Conservation (phyloP, 2,329 filamentous ascomycete genomes). For the Raffaelea ambrosiae region DNA sequence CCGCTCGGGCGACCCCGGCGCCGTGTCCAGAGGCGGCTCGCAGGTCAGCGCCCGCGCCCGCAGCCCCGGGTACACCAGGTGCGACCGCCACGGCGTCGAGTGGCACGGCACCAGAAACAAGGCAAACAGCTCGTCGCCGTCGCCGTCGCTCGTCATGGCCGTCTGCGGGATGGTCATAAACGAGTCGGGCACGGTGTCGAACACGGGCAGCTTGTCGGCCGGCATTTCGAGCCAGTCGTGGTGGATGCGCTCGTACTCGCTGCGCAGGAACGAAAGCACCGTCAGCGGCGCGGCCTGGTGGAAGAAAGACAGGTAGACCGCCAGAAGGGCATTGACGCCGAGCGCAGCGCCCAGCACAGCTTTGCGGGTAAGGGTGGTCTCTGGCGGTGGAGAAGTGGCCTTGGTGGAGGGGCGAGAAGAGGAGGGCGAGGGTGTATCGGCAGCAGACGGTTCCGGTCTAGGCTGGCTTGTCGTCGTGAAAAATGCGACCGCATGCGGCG, state of each 20-base stretch:
- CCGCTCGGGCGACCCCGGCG: conserved; percentile 51
- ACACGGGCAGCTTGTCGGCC: conserved; percentile 22
- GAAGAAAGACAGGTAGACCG: conserved; percentile 63
- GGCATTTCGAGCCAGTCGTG: conserved; percentile 27
- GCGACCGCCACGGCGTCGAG: conserved; percentile 88
- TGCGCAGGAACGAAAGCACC: conserved; percentile 68
- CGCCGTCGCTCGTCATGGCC: conserved; percentile 6
- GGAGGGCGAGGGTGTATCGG: too few relatives aligned
- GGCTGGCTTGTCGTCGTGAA: conserved; percentile 38
- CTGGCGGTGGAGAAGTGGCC: too few relatives aligned
- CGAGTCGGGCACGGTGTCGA: conserved; percentile 16
- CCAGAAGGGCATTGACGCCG: conserved; percentile 59
- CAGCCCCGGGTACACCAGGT: conserved; percentile 67
- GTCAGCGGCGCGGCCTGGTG: conserved; percentile 76
- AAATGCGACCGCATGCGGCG: conserved; percentile 56
- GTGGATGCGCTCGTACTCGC: conserved; percentile 56
- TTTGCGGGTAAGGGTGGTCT: conserved; percentile 36
- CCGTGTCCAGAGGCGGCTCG: conserved; percentile 70
- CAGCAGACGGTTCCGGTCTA: neutral
- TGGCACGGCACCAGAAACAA: conserved; percentile 95
- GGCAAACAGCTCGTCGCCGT: conserved; percentile 46
- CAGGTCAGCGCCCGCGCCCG: conserved; percentile 80
- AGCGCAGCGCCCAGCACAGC: conserved; percentile 50
- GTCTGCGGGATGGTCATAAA: conserved; percentile 10
- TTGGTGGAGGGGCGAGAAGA: conserved; percentile 17